A percentile compares a stretch with the other conserved stretches of the same genome.
Conservation (phyloP, 257 asterid species). For the Asclepias syriaca region DNA sequence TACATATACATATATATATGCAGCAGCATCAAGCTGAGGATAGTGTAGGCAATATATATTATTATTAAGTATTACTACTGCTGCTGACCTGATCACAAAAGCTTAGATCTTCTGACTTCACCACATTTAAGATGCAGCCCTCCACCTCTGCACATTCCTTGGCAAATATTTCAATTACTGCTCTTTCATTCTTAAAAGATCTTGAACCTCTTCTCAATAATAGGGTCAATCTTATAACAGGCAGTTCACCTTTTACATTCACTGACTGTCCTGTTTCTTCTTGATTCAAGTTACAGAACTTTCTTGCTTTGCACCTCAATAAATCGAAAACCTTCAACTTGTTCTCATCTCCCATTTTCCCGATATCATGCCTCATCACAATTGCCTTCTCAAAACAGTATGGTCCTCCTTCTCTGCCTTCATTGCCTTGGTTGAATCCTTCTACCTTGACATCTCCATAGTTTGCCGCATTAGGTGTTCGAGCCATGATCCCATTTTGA, state of each 20-base stretch:
- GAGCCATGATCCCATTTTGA: constrained; percentile 34
- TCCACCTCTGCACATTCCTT: constrained; percentile 22
- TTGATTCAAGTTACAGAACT: constrained; percentile 24
- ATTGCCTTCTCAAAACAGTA: constrained; percentile 38
- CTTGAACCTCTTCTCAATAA: constrained; percentile 34
- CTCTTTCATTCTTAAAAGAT: constrained; percentile 31
- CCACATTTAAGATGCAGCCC: constrained; percentile 28
- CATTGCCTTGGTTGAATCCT: constrained; percentile 20
- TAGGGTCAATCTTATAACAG: constrained; percentile 28
- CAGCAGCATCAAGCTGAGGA: too few relatives aligned
- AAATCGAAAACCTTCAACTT: constrained; percentile 23
- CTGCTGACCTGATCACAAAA: too few relatives aligned
- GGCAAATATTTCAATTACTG: constrained; percentile 25
- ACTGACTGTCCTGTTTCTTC: constrained; percentile 13
- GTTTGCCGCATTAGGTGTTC: constrained; percentile 17
- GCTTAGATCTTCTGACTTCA: too few relatives aligned
- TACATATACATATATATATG: too few relatives aligned
- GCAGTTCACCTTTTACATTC: constrained; percentile 16
- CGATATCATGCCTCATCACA: constrained; percentile 34
- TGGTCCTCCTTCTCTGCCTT: constrained; percentile 1
- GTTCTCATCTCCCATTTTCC: constrained; percentile 26
- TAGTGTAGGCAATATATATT: too few relatives aligned
- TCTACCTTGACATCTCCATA: constrained; percentile 30
- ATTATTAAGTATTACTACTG: too few relatives aligned
- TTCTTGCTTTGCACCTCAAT: constrained; percentile 32